Evolutionary conservation across 495 filamentous ascomycete species (phyloP), one percentile per base, ranked within the genome.

Genomic region (Acidiella bohemica): DNA sequence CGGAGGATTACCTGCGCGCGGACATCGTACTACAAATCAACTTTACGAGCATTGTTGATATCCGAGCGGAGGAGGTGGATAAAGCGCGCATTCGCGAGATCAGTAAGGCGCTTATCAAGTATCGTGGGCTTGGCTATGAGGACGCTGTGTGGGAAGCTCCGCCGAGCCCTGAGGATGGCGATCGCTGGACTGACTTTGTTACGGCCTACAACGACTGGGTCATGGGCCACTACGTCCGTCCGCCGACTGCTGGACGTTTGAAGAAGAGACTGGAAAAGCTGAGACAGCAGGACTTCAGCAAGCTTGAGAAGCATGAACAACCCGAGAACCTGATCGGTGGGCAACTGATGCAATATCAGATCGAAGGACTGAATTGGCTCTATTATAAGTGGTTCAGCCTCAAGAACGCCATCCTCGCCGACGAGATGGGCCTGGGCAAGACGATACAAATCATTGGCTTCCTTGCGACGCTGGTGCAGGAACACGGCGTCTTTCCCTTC

Each of bases 341-440:
- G 8, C 68, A 84, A 43, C 66, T 95, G 26, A 96, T 99, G 87
- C 66, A 71, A 9, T 99, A 99, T 55, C 92, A 99, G 54, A 62
- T 88, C 28, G 84, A 95, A 14, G 92, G 92, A 12, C 58, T 96
- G 42, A 95, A 96, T 55, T 99, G 90, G 86, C 72, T 96, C n/a
- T 80, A 93, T 42, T 93, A 84, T 56, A 87, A 84, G 55, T 94
- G 84, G 66, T 74, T 81, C 44, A 63, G 72, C 33, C 66, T 77
- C 45, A 70, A 81, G 45, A 96, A 92, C 51, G 79, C 80, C n/a
- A 90, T 99, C 51, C 72, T 99, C 2, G 92, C 92, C 2, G 92
- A 99, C 51, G 92, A 99, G 56, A 99, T 99, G 92, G 92, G 92
- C 4, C 74, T 99, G 8, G 92, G 92, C 19, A 99, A 99, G 65